phyloP scores from a whole-genome alignment of 2,329 filamentous ascomycete genomes.

The Emmonsiellopsis sp. region DNA sequence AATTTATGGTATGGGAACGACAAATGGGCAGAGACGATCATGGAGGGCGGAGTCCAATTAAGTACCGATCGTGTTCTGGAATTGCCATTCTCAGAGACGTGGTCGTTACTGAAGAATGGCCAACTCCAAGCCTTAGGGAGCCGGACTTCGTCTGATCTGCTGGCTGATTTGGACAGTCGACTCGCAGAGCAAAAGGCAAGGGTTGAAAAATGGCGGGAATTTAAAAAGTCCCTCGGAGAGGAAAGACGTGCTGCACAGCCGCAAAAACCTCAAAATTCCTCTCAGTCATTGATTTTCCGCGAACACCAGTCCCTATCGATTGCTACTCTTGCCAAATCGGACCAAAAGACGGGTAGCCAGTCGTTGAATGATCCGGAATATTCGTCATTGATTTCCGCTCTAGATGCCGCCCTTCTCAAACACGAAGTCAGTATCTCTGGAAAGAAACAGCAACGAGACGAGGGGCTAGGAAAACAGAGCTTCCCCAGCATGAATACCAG shows the following conservation, averaged over 20 bases:
- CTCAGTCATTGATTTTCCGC: slow-evolving; percentile 19
- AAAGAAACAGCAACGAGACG: background rate
- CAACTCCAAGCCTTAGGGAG: slow-evolving; percentile 34
- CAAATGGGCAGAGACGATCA: slow-evolving; percentile 61
- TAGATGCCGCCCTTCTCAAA: slow-evolving; percentile 16
- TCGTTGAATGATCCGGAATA: slow-evolving; percentile 19
- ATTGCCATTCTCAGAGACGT: slow-evolving; percentile 61
- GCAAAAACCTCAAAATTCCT: slow-evolving; percentile 8
- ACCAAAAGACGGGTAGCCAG: slow-evolving; percentile 8
- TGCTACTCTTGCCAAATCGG: slow-evolving; percentile 22
- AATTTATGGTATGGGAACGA: slow-evolving; percentile 71
- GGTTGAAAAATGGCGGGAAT: slow-evolving; percentile 65
- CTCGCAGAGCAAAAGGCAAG: slow-evolving; percentile 59
- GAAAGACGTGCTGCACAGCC: slow-evolving; percentile 12
- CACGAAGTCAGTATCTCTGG: background rate
- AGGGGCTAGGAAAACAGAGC: background rate
- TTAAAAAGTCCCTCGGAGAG: slow-evolving; percentile 35
- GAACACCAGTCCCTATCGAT: slow-evolving; percentile 31
- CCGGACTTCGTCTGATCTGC: slow-evolving; percentile 22
- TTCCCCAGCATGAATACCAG: background rate
- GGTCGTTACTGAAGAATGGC: slow-evolving; percentile 56
- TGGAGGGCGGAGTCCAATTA: slow-evolving; percentile 55
- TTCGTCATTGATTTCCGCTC: slow-evolving; percentile 23
- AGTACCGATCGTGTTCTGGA: slow-evolving; percentile 56
- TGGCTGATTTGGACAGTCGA: slow-evolving; percentile 63